Evolutionary conservation across 2,329 filamentous ascomycete genomes (phyloP).

Genomic region (Acephala macrosclerotiorum): DNA sequence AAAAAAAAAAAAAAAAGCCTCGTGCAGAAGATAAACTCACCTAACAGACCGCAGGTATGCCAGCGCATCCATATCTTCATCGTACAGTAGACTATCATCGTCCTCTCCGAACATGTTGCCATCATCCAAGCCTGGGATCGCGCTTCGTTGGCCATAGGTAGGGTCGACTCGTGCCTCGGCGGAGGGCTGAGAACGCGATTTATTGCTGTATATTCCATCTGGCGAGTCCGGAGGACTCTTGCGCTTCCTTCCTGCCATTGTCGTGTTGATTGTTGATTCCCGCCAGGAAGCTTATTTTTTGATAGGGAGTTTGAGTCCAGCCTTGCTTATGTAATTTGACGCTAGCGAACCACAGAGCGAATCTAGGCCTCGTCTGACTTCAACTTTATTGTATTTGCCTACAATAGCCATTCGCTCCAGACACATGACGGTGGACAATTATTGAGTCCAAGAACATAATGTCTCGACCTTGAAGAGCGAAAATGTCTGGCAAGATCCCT

Average conservation of each 20-base stretch:
- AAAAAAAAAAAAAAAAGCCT: slow-evolving; percentile 44
- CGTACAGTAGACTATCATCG: slow-evolving; percentile 67
- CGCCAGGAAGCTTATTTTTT: neutral
- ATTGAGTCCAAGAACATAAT: slow-evolving; percentile 4
- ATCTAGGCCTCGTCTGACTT: neutral
- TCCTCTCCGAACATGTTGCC: slow-evolving; percentile 47
- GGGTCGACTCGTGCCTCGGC: slow-evolving; percentile 57
- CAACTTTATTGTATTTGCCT: too few relatives aligned
- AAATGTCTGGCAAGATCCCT: neutral
- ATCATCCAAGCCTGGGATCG: slow-evolving; percentile 69
- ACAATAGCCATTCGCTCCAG: neutral
- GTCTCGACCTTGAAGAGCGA: slow-evolving; percentile 8
- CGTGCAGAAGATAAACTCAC: slow-evolving; percentile 53
- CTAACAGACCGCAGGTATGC: slow-evolving; percentile 76
- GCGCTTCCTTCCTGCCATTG: slow-evolving; percentile 34
- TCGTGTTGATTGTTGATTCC: neutral
- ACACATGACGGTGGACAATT: neutral
- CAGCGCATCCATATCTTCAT: slow-evolving; percentile 70
- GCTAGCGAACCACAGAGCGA: neutral
- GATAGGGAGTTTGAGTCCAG: neutral
- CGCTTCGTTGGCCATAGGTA: slow-evolving; percentile 75
- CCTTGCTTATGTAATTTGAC: slow-evolving; percentile 1
- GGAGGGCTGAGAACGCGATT: slow-evolving; percentile 32
- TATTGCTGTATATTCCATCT: slow-evolving; percentile 32
- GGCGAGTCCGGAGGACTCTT: slow-evolving; percentile 31